Evolutionary conservation across 163 green algal species (phyloP).

Genomic region (Trebouxia gelatinosa): DNA sequence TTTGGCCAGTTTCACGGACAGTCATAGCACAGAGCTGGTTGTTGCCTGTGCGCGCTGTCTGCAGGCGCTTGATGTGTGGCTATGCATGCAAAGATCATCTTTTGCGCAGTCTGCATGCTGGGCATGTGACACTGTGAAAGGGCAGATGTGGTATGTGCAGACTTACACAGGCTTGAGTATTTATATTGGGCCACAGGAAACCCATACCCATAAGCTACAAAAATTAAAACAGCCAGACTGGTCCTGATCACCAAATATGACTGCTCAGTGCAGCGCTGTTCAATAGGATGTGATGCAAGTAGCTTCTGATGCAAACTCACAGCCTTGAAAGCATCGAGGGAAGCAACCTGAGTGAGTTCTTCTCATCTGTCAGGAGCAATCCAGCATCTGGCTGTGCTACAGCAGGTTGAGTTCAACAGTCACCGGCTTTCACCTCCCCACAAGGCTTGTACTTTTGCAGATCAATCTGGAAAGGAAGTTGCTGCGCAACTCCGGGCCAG

Average conservation of each 20-base stretch:
- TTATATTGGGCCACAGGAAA: too few relatives aligned
- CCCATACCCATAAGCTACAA: too few relatives aligned
- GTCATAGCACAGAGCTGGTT: neutral
- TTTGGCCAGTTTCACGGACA: neutral
- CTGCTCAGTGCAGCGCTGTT: too few relatives aligned
- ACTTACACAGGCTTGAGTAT: too few relatives aligned
- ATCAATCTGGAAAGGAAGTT: conserved; percentile 58
- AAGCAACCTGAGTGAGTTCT: neutral
- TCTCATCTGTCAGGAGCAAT: neutral
- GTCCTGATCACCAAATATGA: too few relatives aligned
- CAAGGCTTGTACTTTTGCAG: conserved; percentile 49
- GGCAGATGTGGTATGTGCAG: too few relatives aligned
- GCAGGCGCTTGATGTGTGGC: neutral
- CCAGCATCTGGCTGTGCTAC: neutral
- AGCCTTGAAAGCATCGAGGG: neutral
- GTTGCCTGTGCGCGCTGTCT: neutral
- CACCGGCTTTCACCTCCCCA: neutral
- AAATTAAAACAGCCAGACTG: too few relatives aligned
- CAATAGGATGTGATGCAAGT: too few relatives aligned
- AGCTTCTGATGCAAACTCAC: neutral
- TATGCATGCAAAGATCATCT: too few relatives aligned
- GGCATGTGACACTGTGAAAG: too few relatives aligned
- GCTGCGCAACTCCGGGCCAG: conserved; percentile 64
- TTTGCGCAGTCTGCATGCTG: too few relatives aligned
- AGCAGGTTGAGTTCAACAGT: neutral